A percentile compares a stretch with the other conserved stretches of the same genome.
phyloP scores from a whole-genome alignment of 371 early-diverging fungal species.

The Haplosporangium sp. region DNA sequence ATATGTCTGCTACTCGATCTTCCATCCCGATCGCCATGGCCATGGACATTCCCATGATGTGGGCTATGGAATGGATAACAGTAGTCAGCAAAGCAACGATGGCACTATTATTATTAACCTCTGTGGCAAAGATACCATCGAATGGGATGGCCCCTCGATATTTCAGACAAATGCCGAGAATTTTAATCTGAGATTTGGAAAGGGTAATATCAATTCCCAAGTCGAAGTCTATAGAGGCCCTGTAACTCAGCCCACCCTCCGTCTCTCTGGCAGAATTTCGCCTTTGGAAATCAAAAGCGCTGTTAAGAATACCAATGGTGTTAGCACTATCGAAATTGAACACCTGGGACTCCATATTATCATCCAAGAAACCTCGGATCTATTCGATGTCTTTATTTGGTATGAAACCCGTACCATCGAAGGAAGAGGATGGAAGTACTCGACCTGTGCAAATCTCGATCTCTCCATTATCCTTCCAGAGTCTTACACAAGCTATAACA shows the following conservation, averaged over 20 bases:
- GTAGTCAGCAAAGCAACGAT: background rate
- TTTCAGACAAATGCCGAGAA: slow-evolving; percentile 16
- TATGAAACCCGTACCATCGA: slow-evolving; percentile 18
- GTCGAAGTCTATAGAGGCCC: slow-evolving; percentile 13
- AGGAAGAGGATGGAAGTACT: background rate
- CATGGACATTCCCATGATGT: background rate
- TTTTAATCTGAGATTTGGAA: slow-evolving; percentile 21
- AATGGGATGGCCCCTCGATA: slow-evolving; percentile 29
- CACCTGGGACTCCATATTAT: slow-evolving; percentile 23
- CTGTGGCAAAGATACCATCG: slow-evolving; percentile 1
- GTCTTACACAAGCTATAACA: slow-evolving; percentile 9
- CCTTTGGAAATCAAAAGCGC: background rate
- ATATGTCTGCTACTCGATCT: background rate
- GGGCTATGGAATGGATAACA: background rate
- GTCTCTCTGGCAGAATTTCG: slow-evolving; percentile 12
- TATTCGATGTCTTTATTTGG: slow-evolving; percentile 29
- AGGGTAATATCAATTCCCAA: slow-evolving; percentile 10
- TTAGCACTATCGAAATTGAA: background rate
- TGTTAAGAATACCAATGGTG: background rate
- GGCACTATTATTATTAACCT: background rate
- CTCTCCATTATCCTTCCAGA: slow-evolving; percentile 26
- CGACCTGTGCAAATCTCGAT: slow-evolving; percentile 27
- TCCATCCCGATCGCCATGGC: background rate
- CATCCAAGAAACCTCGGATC: slow-evolving; percentile 7
- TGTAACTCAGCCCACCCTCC: slow-evolving; percentile 24